Evolutionary conservation across 169 alveolate genomes (phyloP), one percentile per base, ranked within the genome.

Genomic region (Cryptosporidium meleagridis): DNA sequence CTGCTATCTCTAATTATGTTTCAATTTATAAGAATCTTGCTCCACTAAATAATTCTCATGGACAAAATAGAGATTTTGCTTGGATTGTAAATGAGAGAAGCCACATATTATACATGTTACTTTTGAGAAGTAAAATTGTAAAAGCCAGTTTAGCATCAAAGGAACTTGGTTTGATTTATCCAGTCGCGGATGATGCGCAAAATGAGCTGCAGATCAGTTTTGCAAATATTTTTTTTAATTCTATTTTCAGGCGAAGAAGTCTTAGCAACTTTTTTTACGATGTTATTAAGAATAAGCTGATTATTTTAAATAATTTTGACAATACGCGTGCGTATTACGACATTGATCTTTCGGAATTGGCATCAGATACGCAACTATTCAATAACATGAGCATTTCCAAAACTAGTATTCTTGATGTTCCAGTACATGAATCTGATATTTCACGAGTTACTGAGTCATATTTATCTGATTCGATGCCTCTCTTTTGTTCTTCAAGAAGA

Each of bases 81-180:
- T 80, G 89, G 89, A 35, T 80, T 39, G 41, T 44, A 26, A 62
- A 9, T 70, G 65, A 70, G 44, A 41, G 26, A n/a, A 70, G 84
- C 3, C 58, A 70, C 14, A 16, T 73, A 23, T 41, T 62, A n/a
- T 73, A 73, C 31, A 73, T 73, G 86, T 18, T 73, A 35, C n/a
- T 55, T 18, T 39, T 73, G 44, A 73, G 86, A 35, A 41, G 52
- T 33, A 59, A 8, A 8, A 10, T 73, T 26, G 68, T 16, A 16
- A 70, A 48, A 26, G 39, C 7, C 0, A 1, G 31, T 6, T n/a
- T 9, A 18, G 7, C 26, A 23, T 23, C 67, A 41, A 65, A 48
- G 37, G 31, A 31, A 26, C 18, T n/a, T 31, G 62, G n/a, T 26
- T 39, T 51, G 2, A 61, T 80, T 62, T 80, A 80, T 62, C 62